Evolutionary conservation across 2,329 filamentous ascomycete species (phyloP).

Genomic region (Hypoxylon sp.): DNA sequence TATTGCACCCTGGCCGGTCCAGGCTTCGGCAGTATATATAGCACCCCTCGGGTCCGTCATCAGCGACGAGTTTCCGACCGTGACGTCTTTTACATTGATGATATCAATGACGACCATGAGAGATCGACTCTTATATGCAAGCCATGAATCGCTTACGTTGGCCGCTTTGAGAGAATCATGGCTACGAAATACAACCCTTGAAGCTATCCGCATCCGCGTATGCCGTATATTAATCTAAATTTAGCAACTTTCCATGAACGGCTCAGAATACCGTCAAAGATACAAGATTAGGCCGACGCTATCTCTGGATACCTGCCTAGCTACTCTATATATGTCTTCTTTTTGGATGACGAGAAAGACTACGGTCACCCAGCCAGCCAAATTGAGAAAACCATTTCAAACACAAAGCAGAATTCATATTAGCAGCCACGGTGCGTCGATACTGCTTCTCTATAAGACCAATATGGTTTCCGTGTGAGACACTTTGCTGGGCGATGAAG

Average conservation of each 20-base stretch:
- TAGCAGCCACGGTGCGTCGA: not conserved
- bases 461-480: too few relatives aligned
- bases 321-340: not conserved
- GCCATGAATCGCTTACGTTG: too few relatives aligned
- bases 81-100: not conserved
- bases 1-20: too few relatives aligned
- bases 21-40: not conserved
- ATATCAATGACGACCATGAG: not conserved
- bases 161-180: too few relatives aligned
- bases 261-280: not conserved
- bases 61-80: not conserved
- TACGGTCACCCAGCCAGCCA: not conserved
- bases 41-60: not conserved
- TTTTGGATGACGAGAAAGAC: not conserved
- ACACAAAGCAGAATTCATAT: not conserved
- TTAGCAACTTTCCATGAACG: not conserved
- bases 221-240: too few relatives aligned
- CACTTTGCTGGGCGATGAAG: too few relatives aligned
- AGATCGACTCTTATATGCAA: too few relatives aligned
- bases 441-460: too few relatives aligned
- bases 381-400: not conserved
- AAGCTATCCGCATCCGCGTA: too few relatives aligned
- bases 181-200: too few relatives aligned
- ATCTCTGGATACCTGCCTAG: not conserved
- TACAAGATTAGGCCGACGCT: not conserved